Evolutionary conservation across 1,139 yeast genomes (phyloP), one percentile per base, ranked within the genome.

Genomic region (Magnusiomyces starmeri): DNA sequence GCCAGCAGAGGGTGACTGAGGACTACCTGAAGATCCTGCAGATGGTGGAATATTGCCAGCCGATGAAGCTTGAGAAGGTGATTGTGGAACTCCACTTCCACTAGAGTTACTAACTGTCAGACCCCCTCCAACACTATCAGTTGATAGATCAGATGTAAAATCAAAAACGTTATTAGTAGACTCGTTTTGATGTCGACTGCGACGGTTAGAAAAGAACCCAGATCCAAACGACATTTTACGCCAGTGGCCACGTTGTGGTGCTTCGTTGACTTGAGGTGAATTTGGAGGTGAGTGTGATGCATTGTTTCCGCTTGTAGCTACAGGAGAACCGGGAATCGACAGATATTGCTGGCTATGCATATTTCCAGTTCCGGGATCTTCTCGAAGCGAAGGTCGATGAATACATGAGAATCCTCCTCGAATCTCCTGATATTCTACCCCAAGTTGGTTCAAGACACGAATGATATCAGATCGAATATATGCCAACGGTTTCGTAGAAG

Each of bases 401-500:
- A 82, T 76, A 71, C 98, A 92, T 35, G 86, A 77, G 66, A 92
- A 92, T 0, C 97, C 98, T 53, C 97, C 97, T 63, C 85, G 85
- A 24, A 92, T 95, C 68, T 92, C 98, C 58, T 83, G 85, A 65
- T 79, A 90, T 58, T 82, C 81, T 46, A 92, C 94, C 22, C 89
- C 90, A 63, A 88, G 73, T 58, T 81, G 81, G 35, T 81, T 82
- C 65, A 92, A 76, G 1, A 86, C 94, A 32, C 82, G 78, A 34
- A 92, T 85, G 48, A 92, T 82, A 64, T 86, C 90, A 62, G 85
- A 81, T 54, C 97, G 81, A 54, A 92, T 90, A 56, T 86, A 87
- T 9, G 95, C 92, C 53, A 92, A 75, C 22, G 96, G 90, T 62
- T 89, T 89, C 4, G 96, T 87, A 1, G 97, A 88, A 0, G 98